A percentile compares a stretch with the other conserved stretches of the same genome.
These are phyloP conservation scores for Pythium sukuiense DNA, from an alignment of 352 stramenopile genomes.

Conservation along the genomic window DNA sequence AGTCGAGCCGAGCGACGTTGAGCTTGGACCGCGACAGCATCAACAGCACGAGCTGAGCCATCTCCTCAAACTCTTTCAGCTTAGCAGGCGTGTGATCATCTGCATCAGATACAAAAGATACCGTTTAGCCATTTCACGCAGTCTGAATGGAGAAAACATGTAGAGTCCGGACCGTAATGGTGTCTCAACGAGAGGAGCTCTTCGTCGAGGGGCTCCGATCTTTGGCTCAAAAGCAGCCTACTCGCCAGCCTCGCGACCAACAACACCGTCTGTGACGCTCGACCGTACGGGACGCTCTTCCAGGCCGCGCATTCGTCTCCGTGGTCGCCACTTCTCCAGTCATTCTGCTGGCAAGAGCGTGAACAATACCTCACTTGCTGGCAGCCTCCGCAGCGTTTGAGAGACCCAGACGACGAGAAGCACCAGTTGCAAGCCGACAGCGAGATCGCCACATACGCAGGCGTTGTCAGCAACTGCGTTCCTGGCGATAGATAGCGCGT, in stretches of 20 bases:
- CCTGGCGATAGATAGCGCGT: constrained; percentile 29
- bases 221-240: constrained; percentile 31
- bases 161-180: constrained; percentile 33
- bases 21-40: constrained; percentile 52
- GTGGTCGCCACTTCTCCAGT: constrained; percentile 50
- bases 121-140: neutral
- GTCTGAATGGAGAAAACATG: neutral
- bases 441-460: constrained; percentile 34
- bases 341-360: constrained; percentile 56
- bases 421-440: constrained; percentile 53
- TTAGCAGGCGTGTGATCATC: constrained; percentile 44
- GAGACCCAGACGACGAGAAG: constrained; percentile 26
- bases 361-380: constrained; percentile 65
- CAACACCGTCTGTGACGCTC: constrained; percentile 49
- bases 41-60: constrained; percentile 59
- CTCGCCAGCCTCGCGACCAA: constrained; percentile 47
- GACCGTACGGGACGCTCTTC: constrained; percentile 30
- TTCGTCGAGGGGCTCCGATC: neutral
- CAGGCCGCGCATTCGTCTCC: constrained; percentile 52
- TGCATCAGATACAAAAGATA: neutral
- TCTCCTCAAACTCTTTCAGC: constrained; percentile 46
- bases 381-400: constrained; percentile 58
- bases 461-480: constrained; percentile 36
- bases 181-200: constrained; percentile 34
- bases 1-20: constrained; percentile 18